Evolutionary conservation across 371 early-diverging fungal species (phyloP), one percentile per base, ranked within the genome.

Genomic region (Mortierella sp.): DNA sequence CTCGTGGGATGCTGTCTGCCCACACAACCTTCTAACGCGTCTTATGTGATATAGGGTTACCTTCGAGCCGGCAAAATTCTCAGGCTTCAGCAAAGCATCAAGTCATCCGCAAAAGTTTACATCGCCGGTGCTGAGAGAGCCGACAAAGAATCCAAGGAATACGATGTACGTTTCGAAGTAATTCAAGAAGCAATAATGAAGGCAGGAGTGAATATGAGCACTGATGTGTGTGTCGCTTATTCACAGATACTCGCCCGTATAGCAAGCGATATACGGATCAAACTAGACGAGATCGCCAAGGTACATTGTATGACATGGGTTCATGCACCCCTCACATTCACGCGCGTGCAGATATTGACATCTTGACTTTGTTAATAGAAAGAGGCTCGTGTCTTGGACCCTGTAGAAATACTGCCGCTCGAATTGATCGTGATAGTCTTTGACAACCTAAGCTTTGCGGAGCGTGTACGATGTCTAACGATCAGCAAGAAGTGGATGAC

Each of bases 401-500:
- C 74, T 0, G 57, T 74, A 56, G 74, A 68, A 0, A 60, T 60
- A 27, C 54, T 74, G 9, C 74, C 74, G 1, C 56, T 64, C 23
- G 74, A 74, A 48, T 39, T 74, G 58, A 50, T 74, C 19, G 42
- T 64, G 54, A 50, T 54, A 19, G 41, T 74, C 8, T 74, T 74
- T 43, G 65, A 46, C 5, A 53, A 31, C 18, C 48, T 74, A 16
- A 60, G 50, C 3, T 74, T 74, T 28, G 64, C 60, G 6, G 61
- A 74, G 45, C 64, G 74, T 45, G 60, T 59, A 18, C 45, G 57
- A 10, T 74, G 74, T 18, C 14, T 64, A 38, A 43, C 46, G 7
- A 64, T 74, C 57, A 64, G 68, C 51, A 74, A 68, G 48, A 74
- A 64, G 34, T 74, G 74, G 74, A 59, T 52, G 57, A 42, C 19